Evolutionary conservation across 164 flowering plant species (phyloP), one percentile per base, ranked within the genome.

Genomic region (Cinnamomum chago): DNA sequence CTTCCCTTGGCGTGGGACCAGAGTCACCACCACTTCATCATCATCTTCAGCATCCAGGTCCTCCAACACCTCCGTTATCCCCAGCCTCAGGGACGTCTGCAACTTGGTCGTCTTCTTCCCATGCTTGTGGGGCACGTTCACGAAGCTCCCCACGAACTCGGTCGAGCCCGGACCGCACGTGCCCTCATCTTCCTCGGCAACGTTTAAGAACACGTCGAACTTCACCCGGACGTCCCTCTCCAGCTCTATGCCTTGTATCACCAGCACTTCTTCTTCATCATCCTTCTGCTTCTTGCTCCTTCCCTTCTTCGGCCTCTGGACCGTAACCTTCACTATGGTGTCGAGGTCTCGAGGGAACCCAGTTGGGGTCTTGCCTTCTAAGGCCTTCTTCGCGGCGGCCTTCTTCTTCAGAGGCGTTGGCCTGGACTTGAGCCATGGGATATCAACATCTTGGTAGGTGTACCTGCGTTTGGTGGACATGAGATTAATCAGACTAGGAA

Each of bases 121-220:
- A n/a, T 30, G 60, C 70, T 24, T 65, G 62, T 64, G 84, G 3
- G 91, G 85, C 51, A 85, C 85, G 50, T 84, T 86, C 78, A 88
- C 88, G 62, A 85, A 88, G 62, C 90, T 85, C 14, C 94, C 90
- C 0, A 88, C 90, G 33, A 85, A 86, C 83, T 87, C 91, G 2
- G 82, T 81, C 15, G 84, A 76, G 11, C 75, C 78, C n/a, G 84
- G 81, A 2, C 73, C 62, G 3, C 62, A 81, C 6, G 10, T 55
- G 18, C 68, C 22, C n/a, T 83, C 92, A 22, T 85, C 87, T 58
- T 83, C 91, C 23, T 85, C 87, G 64, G 81, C 90, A 33, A 84
- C 88, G 70, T 90, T 86, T 10, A 90, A 73, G 27, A 23, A 86
- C 27, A 90, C 90, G 33, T 90, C 92, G 58, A 90, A 90, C 73